Conservation (phyloP, 768 basidiomycete species). For the Collybiopsis confluens region DNA sequence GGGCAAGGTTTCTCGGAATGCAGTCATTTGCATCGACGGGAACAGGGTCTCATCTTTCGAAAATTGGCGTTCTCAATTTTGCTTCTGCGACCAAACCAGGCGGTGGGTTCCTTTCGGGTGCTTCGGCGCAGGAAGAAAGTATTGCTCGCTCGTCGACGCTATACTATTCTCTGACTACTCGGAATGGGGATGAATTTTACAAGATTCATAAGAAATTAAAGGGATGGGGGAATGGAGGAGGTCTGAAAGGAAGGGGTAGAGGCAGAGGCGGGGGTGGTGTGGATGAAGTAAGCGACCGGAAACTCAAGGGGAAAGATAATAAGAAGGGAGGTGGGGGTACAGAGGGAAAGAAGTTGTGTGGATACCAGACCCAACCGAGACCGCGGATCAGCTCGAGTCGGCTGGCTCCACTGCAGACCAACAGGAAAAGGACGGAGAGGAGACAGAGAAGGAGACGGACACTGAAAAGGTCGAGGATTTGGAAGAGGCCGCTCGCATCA, state of each 20-base stretch:
- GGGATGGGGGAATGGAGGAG: neutral
- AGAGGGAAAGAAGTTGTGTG: too few species aligned
- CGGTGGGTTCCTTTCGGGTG: slow-evolving; percentile 70
- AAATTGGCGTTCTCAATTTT: slow-evolving; percentile 69
- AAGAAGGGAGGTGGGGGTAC: too few species aligned
- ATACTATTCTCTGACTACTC: slow-evolving; percentile 56
- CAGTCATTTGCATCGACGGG: slow-evolving; percentile 17
- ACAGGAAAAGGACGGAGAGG: neutral
- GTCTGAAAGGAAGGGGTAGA: neutral
- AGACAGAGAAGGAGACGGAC: neutral
- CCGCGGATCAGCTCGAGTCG: too few species aligned
- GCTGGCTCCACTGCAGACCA: too few species aligned
- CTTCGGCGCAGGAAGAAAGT: slow-evolving; percentile 78
- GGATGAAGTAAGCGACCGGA: too few species aligned
- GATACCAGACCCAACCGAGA: too few species aligned
- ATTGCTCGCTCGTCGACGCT: slow-evolving; percentile 74
- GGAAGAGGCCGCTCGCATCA: neutral
- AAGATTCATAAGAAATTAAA: slow-evolving; percentile 40
- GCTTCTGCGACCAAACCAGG: slow-evolving; percentile 74
- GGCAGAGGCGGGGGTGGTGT: too few species aligned
- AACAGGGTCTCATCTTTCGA: slow-evolving; percentile 12
- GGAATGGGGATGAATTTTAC: slow-evolving; percentile 58
- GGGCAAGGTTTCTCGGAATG: slow-evolving; percentile 39
- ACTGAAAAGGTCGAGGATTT: neutral
- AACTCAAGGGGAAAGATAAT: too few species aligned